Evolutionary conservation across 345 rosid genomes (phyloP).

Genomic region (Lepidium didymum): DNA sequence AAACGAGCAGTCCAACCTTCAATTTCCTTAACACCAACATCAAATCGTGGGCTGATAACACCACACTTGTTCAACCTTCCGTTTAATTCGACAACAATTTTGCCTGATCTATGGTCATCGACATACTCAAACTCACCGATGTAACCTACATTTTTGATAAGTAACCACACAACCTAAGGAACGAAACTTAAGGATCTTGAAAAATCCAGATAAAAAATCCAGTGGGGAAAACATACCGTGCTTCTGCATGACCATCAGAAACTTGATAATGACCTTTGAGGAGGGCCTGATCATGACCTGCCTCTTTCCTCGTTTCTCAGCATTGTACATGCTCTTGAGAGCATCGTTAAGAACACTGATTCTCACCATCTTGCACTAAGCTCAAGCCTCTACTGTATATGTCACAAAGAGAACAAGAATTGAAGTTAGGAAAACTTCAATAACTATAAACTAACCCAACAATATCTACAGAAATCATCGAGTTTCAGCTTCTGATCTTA

Average conservation of each 20-base stretch:
- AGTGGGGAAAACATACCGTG: slow-evolving; percentile 3
- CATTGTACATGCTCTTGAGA: slow-evolving; percentile 32
- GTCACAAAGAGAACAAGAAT: neutral
- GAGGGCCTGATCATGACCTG: slow-evolving; percentile 32
- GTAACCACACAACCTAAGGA: neutral
- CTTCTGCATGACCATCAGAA: slow-evolving; percentile 32
- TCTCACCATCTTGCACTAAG: slow-evolving; percentile 20
- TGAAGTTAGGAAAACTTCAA: neutral
- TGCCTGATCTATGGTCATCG: slow-evolving; percentile 46
- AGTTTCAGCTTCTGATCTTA: neutral
- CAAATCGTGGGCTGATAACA: slow-evolving; percentile 48
- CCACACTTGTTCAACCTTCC: slow-evolving; percentile 52
- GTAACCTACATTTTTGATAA: slow-evolving; percentile 18
- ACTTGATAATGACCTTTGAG: slow-evolving; percentile 33
- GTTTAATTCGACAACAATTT: slow-evolving; percentile 48
- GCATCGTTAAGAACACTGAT: slow-evolving; percentile 32
- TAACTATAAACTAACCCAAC: neutral
- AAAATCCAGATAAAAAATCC: neutral
- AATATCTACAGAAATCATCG: neutral
- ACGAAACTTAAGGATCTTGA: neutral
- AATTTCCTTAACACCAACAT: slow-evolving; percentile 49
- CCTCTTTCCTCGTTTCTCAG: slow-evolving; percentile 32
- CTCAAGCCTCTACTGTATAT: slow-evolving; percentile 10
- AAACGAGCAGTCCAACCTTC: slow-evolving; percentile 54
- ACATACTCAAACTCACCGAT: slow-evolving; percentile 51